Evolutionary conservation across 371 early-diverging fungal genomes (phyloP).

Genomic region (Zychaea mexicana): DNA sequence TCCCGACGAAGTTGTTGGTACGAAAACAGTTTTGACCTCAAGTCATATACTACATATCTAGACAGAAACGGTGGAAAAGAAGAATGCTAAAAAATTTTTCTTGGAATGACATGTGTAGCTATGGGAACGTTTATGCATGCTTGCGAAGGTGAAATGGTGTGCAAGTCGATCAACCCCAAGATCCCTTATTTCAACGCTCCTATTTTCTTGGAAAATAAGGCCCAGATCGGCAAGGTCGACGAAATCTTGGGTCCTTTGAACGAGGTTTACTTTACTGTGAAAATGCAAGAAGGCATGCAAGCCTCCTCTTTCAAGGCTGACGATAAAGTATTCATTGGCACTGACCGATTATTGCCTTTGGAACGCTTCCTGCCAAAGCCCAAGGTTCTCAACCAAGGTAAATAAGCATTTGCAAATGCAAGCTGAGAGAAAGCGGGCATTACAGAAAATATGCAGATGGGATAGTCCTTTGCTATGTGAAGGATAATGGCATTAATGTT

Average conservation of each 20-base stretch:
- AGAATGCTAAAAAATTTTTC: not conserved
- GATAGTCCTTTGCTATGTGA: no score
- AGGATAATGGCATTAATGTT: no score
- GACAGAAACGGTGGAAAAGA: not conserved
- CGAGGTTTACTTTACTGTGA: slow-evolving; percentile 96
- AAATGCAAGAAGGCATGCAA: slow-evolving; percentile 91
- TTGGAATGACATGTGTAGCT: slow-evolving; percentile 55
- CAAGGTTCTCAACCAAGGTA: slow-evolving; percentile 68
- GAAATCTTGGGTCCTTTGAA: slow-evolving; percentile 99
- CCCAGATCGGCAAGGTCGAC: slow-evolving; percentile 99
- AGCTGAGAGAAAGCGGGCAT: no score
- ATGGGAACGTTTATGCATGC: slow-evolving; percentile 94
- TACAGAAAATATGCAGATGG: no score
- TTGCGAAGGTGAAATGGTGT: slow-evolving; percentile 97
- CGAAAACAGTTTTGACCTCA: slow-evolving; percentile 14
- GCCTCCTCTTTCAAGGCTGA: slow-evolving; percentile 89
- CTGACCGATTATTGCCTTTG: slow-evolving; percentile 93
- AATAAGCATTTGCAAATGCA: no score
- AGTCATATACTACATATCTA: not conserved
- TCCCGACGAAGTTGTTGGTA: slow-evolving; percentile 79
- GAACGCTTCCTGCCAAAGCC: slow-evolving; percentile 98
- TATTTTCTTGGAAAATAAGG: slow-evolving; percentile 96
- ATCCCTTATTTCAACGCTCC: slow-evolving; percentile 99
- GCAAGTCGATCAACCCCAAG: slow-evolving; percentile 88
- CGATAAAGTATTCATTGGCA: slow-evolving; percentile 92